phyloP scores from a whole-genome alignment of 2,329 filamentous ascomycete species.

The Pochonia chlamydosporia region DNA sequence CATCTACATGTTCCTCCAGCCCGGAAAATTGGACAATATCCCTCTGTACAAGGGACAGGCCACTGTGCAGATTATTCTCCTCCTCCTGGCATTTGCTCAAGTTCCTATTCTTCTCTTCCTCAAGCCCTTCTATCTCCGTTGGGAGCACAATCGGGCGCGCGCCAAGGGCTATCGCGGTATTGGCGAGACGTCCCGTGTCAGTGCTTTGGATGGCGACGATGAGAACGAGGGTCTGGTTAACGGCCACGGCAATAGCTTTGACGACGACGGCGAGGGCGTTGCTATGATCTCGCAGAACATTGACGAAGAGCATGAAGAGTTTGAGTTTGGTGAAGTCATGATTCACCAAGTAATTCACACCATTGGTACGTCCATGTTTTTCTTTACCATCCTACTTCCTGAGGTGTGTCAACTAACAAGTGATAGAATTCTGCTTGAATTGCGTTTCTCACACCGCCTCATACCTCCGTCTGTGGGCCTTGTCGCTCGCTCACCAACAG shows the following conservation, averaged over 20 bases:
- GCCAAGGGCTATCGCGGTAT: slow-evolving; percentile 89
- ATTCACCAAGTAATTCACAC: slow-evolving; percentile 99
- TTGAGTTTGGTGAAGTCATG: slow-evolving; percentile 96
- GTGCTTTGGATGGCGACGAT: slow-evolving; percentile 84
- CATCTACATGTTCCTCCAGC: slow-evolving; percentile 98
- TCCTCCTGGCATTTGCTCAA: slow-evolving; percentile 77
- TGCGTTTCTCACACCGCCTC: slow-evolving; percentile 98
- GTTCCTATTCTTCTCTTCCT: slow-evolving; percentile 89
- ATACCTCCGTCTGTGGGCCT: slow-evolving; percentile 95
- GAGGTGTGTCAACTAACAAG: slow-evolving; percentile 21
- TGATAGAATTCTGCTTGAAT: slow-evolving; percentile 91
- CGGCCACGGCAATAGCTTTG: slow-evolving; percentile 52
- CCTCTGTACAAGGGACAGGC: slow-evolving; percentile 74
- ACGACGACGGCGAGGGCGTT: slow-evolving; percentile 71
- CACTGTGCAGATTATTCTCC: slow-evolving; percentile 66
- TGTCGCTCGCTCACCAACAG: slow-evolving; percentile 97
- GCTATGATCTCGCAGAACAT: slow-evolving; percentile 88
- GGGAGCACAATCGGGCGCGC: slow-evolving; percentile 85
- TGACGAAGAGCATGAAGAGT: slow-evolving; percentile 84
- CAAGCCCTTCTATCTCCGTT: slow-evolving; percentile 92
- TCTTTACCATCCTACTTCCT: not conserved
- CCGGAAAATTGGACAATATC: slow-evolving; percentile 67
- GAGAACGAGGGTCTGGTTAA: slow-evolving; percentile 51
- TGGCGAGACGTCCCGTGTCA: slow-evolving; percentile 81
- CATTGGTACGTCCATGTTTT: slow-evolving; percentile 61